phyloP scores from a whole-genome alignment of 2,329 filamentous ascomycete species.

The Eutypella sp. region DNA sequence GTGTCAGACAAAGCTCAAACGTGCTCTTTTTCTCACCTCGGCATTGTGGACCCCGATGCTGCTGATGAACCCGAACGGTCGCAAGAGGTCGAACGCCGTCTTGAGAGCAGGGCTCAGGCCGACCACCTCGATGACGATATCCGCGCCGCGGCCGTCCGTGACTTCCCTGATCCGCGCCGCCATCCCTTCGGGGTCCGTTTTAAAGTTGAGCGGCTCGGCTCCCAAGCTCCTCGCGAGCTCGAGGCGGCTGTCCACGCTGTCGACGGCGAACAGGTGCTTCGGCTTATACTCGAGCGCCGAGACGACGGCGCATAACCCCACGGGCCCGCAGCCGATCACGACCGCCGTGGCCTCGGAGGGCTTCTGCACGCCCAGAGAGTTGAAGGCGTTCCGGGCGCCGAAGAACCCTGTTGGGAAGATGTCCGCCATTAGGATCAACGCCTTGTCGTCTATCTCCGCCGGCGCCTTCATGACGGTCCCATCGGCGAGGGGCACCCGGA shows the following conservation, averaged over 20 bases:
- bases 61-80: constrained; percentile 68
- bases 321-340: constrained; percentile 78
- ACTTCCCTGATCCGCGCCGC: constrained; percentile 65
- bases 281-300: constrained; percentile 72
- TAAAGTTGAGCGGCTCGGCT: constrained; percentile 79
- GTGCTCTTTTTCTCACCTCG: constrained; percentile 44
- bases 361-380: constrained; percentile 51
- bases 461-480: constrained; percentile 74
- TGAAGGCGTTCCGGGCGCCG: constrained; percentile 73
- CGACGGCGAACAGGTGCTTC: constrained; percentile 71
- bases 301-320: constrained; percentile 79
- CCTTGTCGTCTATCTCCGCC: constrained; percentile 64
- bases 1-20: neutral
- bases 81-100: constrained; percentile 65
- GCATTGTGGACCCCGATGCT: constrained; percentile 73
- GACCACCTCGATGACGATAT: constrained; percentile 78
- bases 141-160: constrained; percentile 76
- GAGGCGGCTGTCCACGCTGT: constrained; percentile 70
- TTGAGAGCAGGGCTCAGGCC: constrained; percentile 63
- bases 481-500: constrained; percentile 76
- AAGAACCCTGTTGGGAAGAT: constrained; percentile 89
- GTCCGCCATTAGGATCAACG: constrained; percentile 83
- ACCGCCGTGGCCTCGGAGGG: constrained; percentile 67
- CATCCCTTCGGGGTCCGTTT: constrained; percentile 59
- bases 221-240: constrained; percentile 68